Percentiles rank a stretch among this genome's conserved stretches.
Conservation (phyloP, 768 basidiomycete genomes). For the Hygrocybe punicea region DNA sequence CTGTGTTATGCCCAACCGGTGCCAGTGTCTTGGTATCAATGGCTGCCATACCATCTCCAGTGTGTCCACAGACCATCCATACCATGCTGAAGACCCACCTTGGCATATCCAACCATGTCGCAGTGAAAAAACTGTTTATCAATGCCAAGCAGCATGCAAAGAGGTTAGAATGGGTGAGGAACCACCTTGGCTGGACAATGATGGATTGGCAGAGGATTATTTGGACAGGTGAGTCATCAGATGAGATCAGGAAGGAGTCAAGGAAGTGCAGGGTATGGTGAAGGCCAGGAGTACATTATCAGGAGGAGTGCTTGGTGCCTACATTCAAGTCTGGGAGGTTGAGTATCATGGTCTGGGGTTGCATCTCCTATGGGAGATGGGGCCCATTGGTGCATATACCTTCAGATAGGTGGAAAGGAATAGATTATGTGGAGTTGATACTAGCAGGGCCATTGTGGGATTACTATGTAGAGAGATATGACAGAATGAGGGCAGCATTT, state of each 20-base stretch:
- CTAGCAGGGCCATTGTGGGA: background rate
- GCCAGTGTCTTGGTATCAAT: background rate
- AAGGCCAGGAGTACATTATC: background rate
- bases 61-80: background rate
- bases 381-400: background rate
- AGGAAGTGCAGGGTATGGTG: slow-evolving; percentile 1
- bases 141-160: background rate
- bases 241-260: slow-evolving; percentile 4
- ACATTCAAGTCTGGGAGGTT: slow-evolving; percentile 5
- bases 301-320: background rate
- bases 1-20: background rate
- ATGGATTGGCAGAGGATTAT: slow-evolving; percentile 2
- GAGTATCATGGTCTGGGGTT: slow-evolving; percentile 7
- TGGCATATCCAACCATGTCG: background rate
- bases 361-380: slow-evolving; percentile 1
- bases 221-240: slow-evolving; percentile 1
- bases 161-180: background rate
- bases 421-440: background rate
- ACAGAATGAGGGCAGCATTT: background rate
- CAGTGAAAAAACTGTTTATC: background rate
- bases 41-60: background rate
- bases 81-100: background rate
- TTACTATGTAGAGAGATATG: background rate
- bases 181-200: background rate
- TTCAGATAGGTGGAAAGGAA: background rate